These are phyloP conservation scores for Polyplosphaeria fusca DNA, from an alignment of 495 filamentous ascomycete species.

Conservation along the genomic window DNA sequence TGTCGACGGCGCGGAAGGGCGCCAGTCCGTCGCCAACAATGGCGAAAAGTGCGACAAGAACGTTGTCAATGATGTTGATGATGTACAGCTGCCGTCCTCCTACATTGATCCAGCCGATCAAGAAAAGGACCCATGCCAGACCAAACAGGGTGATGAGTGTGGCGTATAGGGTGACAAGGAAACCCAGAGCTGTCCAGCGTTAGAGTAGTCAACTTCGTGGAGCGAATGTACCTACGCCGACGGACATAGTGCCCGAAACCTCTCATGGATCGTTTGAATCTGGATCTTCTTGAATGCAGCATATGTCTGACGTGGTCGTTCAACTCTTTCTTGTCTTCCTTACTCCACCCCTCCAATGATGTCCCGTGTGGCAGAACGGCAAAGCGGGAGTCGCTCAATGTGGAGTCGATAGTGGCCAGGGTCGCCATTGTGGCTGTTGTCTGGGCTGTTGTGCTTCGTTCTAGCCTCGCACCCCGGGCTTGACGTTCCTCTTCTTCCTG, in stretches of 20 bases:
- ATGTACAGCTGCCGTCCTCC: slow-evolving; percentile 64
- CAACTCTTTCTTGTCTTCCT: slow-evolving; percentile 65
- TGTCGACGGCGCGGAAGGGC: slow-evolving; percentile 73
- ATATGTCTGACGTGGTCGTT: slow-evolving; percentile 81
- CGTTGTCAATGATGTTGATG: slow-evolving; percentile 72
- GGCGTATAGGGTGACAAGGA: slow-evolving; percentile 75
- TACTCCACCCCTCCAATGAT: slow-evolving; percentile 63
- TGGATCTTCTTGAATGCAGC: slow-evolving; percentile 71
- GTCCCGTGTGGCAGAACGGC: slow-evolving; percentile 63
- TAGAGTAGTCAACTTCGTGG: slow-evolving; percentile 11
- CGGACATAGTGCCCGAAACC: slow-evolving; percentile 71
- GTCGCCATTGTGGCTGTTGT: slow-evolving; percentile 26
- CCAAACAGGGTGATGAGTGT: slow-evolving; percentile 76
- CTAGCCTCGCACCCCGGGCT: slow-evolving; percentile 21
- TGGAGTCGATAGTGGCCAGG: slow-evolving; percentile 46
- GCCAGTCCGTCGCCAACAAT: slow-evolving; percentile 74
- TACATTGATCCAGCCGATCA: slow-evolving; percentile 87
- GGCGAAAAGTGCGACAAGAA: slow-evolving; percentile 73
- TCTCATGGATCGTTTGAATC: slow-evolving; percentile 70
- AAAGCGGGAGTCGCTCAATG: slow-evolving; percentile 48
- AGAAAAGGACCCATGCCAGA: slow-evolving; percentile 76
- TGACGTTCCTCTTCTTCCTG: slow-evolving; percentile 11
- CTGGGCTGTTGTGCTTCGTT: slow-evolving; percentile 18
- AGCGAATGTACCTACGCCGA: slow-evolving; percentile 51
- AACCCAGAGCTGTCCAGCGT: slow-evolving; percentile 56